These are phyloP conservation scores for Claviceps humidiphila DNA, from an alignment of 2,329 filamentous ascomycete species.

Conservation along the genomic window DNA sequence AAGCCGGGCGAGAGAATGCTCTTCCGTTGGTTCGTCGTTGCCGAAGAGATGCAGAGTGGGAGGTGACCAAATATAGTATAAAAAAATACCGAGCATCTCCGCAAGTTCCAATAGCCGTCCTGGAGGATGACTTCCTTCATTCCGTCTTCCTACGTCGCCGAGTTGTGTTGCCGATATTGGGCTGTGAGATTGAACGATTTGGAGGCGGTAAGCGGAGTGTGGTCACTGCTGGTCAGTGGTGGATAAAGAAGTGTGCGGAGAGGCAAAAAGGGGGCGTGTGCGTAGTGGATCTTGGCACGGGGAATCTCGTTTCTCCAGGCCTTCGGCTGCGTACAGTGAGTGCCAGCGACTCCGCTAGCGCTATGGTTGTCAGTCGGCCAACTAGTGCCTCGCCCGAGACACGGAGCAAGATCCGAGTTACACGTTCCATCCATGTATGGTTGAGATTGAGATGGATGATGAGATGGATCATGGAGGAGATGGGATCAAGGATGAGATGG, in stretches of 20 bases:
- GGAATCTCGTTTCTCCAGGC: background rate
- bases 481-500: background rate
- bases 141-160: background rate
- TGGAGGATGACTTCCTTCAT: background rate
- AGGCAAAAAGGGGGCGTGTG: background rate
- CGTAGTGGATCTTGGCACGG: background rate
- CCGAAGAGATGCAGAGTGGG: background rate
- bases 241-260: background rate
- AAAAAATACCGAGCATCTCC: background rate
- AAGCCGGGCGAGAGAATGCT: background rate
- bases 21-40: background rate
- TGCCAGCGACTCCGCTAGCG: background rate
- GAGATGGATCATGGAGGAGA: background rate
- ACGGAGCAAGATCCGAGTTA: background rate
- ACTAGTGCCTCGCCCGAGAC: background rate
- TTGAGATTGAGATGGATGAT: background rate
- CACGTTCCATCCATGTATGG: background rate
- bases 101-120: background rate
- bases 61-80: too few species aligned
- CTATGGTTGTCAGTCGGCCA: background rate
- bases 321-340: background rate
- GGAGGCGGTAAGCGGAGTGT: background rate
- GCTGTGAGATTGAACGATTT: background rate
- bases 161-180: background rate
- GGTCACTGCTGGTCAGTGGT: background rate